Evolutionary conservation across 2,329 filamentous ascomycete genomes (phyloP).

Genomic region (Cercospora beticola): DNA sequence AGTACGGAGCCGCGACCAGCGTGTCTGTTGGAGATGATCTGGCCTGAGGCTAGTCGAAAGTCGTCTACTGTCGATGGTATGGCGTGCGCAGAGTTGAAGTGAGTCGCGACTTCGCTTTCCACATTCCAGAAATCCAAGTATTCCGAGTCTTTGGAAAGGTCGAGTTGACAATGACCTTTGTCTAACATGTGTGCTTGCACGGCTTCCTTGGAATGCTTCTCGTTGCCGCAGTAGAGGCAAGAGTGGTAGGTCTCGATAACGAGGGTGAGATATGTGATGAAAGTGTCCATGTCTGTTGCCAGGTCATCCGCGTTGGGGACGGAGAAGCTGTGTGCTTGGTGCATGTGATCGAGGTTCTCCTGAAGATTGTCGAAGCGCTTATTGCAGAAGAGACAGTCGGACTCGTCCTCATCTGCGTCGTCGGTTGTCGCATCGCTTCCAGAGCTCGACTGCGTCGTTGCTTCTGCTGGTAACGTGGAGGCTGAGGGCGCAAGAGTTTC

Average conservation of each 20-base stretch:
- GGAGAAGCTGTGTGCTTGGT: slow-evolving; percentile 47
- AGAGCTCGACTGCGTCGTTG: background rate
- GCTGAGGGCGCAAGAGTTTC: background rate
- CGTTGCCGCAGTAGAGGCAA: slow-evolving; percentile 53
- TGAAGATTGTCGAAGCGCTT: slow-evolving; percentile 35
- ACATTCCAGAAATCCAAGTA: slow-evolving; percentile 24
- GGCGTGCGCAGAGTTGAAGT: background rate
- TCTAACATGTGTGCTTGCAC: slow-evolving; percentile 54
- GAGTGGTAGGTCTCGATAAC: slow-evolving; percentile 52
- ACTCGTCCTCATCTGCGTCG: background rate
- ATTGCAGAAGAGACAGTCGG: slow-evolving; percentile 43
- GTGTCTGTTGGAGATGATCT: slow-evolving; percentile 10
- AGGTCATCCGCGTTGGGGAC: slow-evolving; percentile 35
- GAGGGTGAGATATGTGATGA: slow-evolving; percentile 52
- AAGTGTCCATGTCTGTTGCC: slow-evolving; percentile 48
- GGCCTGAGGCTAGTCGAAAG: slow-evolving; percentile 19
- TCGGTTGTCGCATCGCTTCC: background rate
- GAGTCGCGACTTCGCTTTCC: background rate
- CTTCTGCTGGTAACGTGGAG: background rate
- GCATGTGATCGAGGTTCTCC: slow-evolving; percentile 51
- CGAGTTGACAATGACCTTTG: slow-evolving; percentile 49
- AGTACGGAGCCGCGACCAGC: background rate
- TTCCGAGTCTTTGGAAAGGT: slow-evolving; percentile 20
- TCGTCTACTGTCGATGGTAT: slow-evolving; percentile 9
- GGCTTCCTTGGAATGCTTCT: slow-evolving; percentile 45